Evolutionary conservation across 768 basidiomycete genomes (phyloP).

Genomic region (Pleurotus eryngii): DNA sequence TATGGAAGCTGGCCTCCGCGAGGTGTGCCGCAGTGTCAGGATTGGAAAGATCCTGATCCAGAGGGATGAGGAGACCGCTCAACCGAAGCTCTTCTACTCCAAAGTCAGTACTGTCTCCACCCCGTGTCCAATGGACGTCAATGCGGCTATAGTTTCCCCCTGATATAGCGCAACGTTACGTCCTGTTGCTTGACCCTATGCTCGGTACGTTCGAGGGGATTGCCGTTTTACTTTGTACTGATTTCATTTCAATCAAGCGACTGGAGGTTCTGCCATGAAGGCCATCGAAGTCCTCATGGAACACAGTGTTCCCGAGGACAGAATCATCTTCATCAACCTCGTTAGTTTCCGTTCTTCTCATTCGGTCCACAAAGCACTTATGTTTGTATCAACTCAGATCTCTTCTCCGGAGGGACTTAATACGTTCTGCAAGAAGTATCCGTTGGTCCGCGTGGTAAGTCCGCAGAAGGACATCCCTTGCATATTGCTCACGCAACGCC

Average conservation of each 20-base stretch:
- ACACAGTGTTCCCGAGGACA: conserved; percentile 89
- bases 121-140: not conserved
- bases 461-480: not conserved
- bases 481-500: not conserved
- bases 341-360: conserved; percentile 37
- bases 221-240: not conserved
- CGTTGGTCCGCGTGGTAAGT: conserved; percentile 73
- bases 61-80: conserved; percentile 91
- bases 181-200: conserved; percentile 96
- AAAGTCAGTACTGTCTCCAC: conserved; percentile 44
- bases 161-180: conserved; percentile 89
- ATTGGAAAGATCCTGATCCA: conserved; percentile 99
- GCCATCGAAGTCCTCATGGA: conserved; percentile 93
- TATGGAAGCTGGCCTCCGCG: conserved; percentile 96
- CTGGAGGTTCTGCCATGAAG: conserved; percentile 97
- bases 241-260: conserved; percentile 45
- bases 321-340: conserved; percentile 93
- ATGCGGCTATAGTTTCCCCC: conserved; percentile 66
- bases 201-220: conserved; percentile 54
- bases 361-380: not conserved
- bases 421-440: conserved; percentile 74
- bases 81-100: conserved; percentile 90
- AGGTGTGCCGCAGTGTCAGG: conserved; percentile 90
- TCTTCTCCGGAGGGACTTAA: conserved; percentile 87
- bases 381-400: conserved; percentile 47